Evolutionary conservation across 257 asterid genomes (phyloP).

Genomic region (Henckelia pumila): DNA sequence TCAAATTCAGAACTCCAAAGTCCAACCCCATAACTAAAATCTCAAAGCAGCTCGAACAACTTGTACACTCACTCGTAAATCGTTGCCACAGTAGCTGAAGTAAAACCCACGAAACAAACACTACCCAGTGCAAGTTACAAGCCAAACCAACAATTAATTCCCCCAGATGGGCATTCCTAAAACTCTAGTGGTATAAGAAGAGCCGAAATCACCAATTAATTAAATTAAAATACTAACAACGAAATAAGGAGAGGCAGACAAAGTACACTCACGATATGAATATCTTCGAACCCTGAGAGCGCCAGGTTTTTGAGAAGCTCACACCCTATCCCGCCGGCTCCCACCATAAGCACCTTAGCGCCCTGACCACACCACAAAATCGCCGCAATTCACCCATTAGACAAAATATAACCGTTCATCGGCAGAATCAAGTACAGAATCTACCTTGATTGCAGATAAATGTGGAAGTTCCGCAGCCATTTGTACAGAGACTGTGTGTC

Average conservation of each 20-base stretch:
- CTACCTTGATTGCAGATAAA: slow-evolving; percentile 64
- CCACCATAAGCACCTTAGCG: slow-evolving; percentile 94
- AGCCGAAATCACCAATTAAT: slow-evolving; percentile 1
- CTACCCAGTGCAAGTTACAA: neutral
- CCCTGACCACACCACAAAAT: slow-evolving; percentile 43
- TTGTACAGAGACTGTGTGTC: slow-evolving; percentile 19
- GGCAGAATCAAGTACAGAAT: slow-evolving; percentile 4
- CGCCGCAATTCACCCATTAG: slow-evolving; percentile 13
- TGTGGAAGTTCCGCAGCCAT: slow-evolving; percentile 66
- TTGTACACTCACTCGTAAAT: slow-evolving; percentile 10
- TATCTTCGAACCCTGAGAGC: slow-evolving; percentile 81
- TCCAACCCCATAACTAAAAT: slow-evolving; percentile 10
- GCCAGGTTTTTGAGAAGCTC: slow-evolving; percentile 95
- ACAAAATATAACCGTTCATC: neutral
- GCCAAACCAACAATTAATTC: slow-evolving; percentile 14
- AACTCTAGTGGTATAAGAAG: slow-evolving; percentile 34
- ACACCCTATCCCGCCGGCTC: slow-evolving; percentile 99
- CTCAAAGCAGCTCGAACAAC: slow-evolving; percentile 9
- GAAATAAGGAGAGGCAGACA: neutral
- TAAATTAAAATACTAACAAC: neutral
- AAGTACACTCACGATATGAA: slow-evolving; percentile 71
- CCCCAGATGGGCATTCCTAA: slow-evolving; percentile 21
- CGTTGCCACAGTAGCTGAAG: neutral
- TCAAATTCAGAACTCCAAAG: slow-evolving; percentile 21
- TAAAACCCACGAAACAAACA: slow-evolving; percentile 1